Conservation (phyloP, 2,329 filamentous ascomycete genomes). For the Trichophyton schoenleinii region DNA sequence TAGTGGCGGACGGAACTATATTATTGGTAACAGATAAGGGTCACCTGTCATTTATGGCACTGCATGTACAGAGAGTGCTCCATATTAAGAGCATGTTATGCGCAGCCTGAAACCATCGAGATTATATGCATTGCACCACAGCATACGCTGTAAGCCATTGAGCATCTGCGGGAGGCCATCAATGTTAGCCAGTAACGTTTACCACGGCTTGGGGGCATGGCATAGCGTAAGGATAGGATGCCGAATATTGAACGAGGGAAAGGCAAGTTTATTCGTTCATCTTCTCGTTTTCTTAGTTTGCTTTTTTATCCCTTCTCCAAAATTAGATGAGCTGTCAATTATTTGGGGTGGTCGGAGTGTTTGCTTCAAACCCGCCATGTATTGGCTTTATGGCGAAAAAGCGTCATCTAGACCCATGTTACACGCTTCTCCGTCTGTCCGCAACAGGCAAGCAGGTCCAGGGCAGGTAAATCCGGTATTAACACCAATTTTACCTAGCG, state of each 20-base stretch:
- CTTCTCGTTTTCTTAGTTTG: neutral
- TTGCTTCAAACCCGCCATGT: neutral
- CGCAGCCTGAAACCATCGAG: neutral
- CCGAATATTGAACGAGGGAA: neutral
- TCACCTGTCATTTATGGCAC: constrained; percentile 2
- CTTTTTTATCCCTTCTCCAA: neutral
- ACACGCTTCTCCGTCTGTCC: neutral
- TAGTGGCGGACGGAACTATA: neutral
- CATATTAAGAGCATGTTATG: neutral
- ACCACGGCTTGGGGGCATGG: neutral
- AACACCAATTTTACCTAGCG: neutral
- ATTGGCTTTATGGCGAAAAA: neutral
- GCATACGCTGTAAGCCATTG: constrained; percentile 1
- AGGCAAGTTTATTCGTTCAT: neutral
- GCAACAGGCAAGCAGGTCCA: neutral
- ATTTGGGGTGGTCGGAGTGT: neutral
- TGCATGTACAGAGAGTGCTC: neutral
- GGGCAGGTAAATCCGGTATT: neutral
- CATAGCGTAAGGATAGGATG: neutral
- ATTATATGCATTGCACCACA: constrained; percentile 3
- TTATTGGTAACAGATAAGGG: neutral
- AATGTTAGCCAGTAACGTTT: neutral
- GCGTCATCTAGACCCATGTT: neutral
- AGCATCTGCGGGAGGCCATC: neutral
- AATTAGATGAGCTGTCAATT: neutral